Evolutionary conservation across 2,329 filamentous ascomycete species (phyloP).

Genomic region (Botrytis porri): DNA sequence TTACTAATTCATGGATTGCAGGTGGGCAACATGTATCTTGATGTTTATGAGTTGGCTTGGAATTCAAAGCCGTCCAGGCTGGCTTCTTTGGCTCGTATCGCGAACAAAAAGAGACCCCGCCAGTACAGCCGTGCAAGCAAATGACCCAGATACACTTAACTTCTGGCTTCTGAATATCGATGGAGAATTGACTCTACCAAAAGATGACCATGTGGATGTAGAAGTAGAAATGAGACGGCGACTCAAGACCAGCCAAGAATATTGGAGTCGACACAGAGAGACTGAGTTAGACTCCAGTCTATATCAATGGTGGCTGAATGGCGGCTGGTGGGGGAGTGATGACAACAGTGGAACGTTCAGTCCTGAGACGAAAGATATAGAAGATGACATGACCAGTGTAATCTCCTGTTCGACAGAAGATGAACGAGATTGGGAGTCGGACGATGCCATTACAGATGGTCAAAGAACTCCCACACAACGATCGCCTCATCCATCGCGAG

Average conservation of each 20-base stretch:
- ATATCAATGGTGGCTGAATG: conserved; percentile 80
- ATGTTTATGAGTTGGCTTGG: conserved; percentile 55
- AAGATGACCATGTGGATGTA: conserved; percentile 69
- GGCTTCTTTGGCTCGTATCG: conserved; percentile 49
- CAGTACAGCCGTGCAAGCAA: conserved; percentile 21
- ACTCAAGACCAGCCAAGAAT: conserved; percentile 44
- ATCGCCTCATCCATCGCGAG: conserved; percentile 51
- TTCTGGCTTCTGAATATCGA: conserved; percentile 54
- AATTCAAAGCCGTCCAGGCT: conserved; percentile 59
- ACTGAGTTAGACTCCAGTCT: conserved; percentile 68
- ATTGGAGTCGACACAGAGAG: conserved; percentile 52
- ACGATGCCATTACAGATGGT: conserved; percentile 43
- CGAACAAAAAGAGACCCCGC: conserved; percentile 30
- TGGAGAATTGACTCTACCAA: conserved; percentile 54
- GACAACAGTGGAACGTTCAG: conserved; percentile 79
- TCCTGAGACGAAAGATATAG: conserved; percentile 52
- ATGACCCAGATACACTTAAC: conserved; percentile 42
- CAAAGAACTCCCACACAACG: conserved; percentile 72
- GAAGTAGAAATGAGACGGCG: conserved; percentile 73
- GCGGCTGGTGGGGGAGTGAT: conserved; percentile 79
- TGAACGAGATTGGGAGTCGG: conserved; percentile 48
- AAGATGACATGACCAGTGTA: conserved; percentile 76
- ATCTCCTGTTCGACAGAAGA: conserved; percentile 55
- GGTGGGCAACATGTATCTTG: conserved; percentile 32
- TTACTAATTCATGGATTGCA: background rate